Evolutionary conservation across 148 eudicot genomes (phyloP).

Genomic region (Agrostemma githago): DNA sequence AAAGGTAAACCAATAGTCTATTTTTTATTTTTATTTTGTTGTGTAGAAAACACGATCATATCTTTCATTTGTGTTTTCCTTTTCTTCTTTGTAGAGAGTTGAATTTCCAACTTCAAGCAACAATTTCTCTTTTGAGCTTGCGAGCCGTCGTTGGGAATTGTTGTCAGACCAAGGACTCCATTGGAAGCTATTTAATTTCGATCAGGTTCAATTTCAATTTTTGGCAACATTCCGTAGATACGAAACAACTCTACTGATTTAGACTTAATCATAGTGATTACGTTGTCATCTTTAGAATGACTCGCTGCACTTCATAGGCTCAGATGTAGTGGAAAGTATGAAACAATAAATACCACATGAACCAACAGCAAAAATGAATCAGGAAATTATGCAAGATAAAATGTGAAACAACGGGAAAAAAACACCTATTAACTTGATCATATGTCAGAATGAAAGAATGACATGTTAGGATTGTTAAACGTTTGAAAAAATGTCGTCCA

Average conservation of each 20-base stretch:
- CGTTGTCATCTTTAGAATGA: too few relatives aligned
- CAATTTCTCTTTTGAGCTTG: slow-evolving; percentile 66
- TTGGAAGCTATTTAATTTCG: slow-evolving; percentile 53
- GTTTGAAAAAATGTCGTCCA: too few relatives aligned
- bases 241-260: too few relatives aligned
- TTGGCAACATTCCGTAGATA: not conserved
- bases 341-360: too few relatives aligned
- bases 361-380: too few relatives aligned
- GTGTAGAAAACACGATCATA: not conserved
- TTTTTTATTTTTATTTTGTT: not conserved
- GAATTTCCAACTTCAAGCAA: slow-evolving; percentile 90
- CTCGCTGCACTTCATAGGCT: too few relatives aligned
- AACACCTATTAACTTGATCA: not conserved
- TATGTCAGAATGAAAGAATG: too few relatives aligned
- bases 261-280: too few relatives aligned
- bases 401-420: not conserved
- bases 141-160: slow-evolving; percentile 85
- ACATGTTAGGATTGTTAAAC: too few relatives aligned
- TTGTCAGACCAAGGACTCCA: slow-evolving; percentile 52
- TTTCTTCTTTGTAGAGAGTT: slow-evolving; percentile 51
- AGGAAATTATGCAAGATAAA: too few relatives aligned
- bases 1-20: slow-evolving; percentile 45
- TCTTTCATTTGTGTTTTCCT: slow-evolving; percentile 10
- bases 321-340: too few relatives aligned
- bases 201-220: slow-evolving; percentile 47